Conservation (phyloP, 306 rosid species). For the Corylus americana region DNA sequence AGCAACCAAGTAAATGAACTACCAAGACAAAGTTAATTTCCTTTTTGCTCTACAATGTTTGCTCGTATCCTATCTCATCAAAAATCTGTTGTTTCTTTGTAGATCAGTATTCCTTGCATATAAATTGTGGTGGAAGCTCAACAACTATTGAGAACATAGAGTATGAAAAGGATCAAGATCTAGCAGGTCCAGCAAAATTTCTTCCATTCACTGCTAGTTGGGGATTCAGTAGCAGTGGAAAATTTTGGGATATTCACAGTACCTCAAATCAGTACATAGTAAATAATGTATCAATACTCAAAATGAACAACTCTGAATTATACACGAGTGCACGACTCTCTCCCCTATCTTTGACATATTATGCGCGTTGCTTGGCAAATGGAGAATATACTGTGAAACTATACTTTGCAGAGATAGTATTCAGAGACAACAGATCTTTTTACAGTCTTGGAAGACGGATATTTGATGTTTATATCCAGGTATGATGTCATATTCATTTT, state of each 20-base stretch:
- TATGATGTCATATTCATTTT: constrained; percentile 1
- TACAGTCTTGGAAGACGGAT: constrained; percentile 55
- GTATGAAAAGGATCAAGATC: constrained; percentile 47
- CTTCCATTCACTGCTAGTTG: constrained; percentile 26
- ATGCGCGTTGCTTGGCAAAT: constrained; percentile 62
- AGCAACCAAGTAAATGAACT: too few species aligned
- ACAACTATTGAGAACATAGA: constrained; percentile 36
- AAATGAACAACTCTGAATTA: constrained; percentile 37
- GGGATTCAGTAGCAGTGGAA: constrained; percentile 66
- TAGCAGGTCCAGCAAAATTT: constrained; percentile 51
- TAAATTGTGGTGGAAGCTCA: constrained; percentile 66
- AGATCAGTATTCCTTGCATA: constrained; percentile 31
- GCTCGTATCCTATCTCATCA: not conserved
- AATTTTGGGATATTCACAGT: constrained; percentile 40
- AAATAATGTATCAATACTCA: constrained; percentile 24
- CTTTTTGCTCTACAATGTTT: not conserved
- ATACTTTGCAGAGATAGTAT: constrained; percentile 57
- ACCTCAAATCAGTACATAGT: constrained; percentile 27
- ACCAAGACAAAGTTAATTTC: too few species aligned
- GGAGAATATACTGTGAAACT: constrained; percentile 58
- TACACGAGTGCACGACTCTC: constrained; percentile 52
- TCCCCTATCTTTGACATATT: constrained; percentile 57
- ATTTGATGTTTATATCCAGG: constrained; percentile 70
- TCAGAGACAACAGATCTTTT: constrained; percentile 52
- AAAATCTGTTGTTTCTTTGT: not conserved